phyloP scores from a whole-genome alignment of 2,329 filamentous ascomycete species.

The Fusarium bactridioides region DNA sequence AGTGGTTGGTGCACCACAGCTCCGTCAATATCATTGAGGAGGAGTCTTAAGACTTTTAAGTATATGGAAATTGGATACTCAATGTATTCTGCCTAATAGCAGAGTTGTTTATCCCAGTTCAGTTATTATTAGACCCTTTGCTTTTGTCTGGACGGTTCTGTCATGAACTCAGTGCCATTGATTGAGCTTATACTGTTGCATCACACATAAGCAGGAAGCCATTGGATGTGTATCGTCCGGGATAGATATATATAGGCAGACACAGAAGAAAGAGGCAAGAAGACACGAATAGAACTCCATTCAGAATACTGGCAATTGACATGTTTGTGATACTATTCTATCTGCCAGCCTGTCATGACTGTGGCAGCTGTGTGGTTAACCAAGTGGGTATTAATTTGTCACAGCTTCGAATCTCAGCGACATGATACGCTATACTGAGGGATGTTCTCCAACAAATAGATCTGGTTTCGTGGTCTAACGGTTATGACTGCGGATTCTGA shows the following conservation, averaged over 20 bases:
- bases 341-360: not conserved
- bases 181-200: not conserved
- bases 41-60: accelerated
- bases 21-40: not conserved
- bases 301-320: not conserved
- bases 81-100: not conserved
- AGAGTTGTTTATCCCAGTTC: not conserved
- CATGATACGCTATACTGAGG: accelerated
- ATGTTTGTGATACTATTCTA: not conserved
- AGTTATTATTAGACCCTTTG: not conserved
- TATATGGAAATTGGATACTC: not conserved
- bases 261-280: not conserved
- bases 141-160: not conserved
- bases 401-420: accelerated
- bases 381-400: not conserved
- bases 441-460: not conserved
- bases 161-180: not conserved
- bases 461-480: conserved; percentile 15
- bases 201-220: not conserved
- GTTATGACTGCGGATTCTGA: conserved; percentile 43
- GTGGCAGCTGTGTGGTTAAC: not conserved
- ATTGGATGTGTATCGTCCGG: not conserved
- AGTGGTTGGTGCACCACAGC: not conserved
- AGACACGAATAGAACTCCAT: accelerated
- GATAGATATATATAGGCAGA: not conserved